Evolutionary conservation across 495 filamentous ascomycete species (phyloP).

Genomic region (Saxophila tyrrhenica): DNA sequence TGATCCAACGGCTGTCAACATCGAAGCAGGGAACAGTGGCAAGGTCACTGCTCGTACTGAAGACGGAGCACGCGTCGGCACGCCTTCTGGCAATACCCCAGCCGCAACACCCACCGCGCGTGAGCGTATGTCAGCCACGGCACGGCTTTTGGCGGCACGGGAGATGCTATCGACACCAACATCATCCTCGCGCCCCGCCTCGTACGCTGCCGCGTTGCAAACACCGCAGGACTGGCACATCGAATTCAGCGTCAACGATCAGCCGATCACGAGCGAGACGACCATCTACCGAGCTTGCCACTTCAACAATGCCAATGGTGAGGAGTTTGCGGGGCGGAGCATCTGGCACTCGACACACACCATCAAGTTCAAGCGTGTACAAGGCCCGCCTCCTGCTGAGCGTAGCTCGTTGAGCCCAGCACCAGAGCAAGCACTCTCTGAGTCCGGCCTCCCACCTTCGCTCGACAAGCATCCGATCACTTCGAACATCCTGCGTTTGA

Average conservation of each 20-base stretch:
- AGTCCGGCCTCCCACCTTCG: conserved; percentile 61
- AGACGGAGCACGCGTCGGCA: conserved; percentile 81
- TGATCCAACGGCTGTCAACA: conserved; percentile 80
- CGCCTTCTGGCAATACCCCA: conserved; percentile 57
- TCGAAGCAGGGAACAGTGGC: conserved; percentile 81
- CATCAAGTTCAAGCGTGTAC: conserved; percentile 79
- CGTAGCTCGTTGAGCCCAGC: conserved; percentile 50
- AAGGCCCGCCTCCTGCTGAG: conserved; percentile 80
- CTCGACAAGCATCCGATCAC: conserved; percentile 72
- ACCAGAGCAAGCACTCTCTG: conserved; percentile 35
- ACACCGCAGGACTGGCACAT: conserved; percentile 95
- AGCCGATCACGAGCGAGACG: conserved; percentile 76
- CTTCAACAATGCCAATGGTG: conserved; percentile 50
- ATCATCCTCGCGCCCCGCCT: conserved; percentile 45
- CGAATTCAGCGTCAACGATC: conserved; percentile 81
- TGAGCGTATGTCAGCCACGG: conserved; percentile 36
- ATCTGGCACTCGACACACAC: conserved; percentile 85
- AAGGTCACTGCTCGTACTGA: conserved; percentile 96
- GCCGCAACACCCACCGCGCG: conserved; percentile 19
- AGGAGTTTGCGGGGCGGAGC: conserved; percentile 58
- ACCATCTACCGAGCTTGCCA: conserved; percentile 96
- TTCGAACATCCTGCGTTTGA: conserved; percentile 73
- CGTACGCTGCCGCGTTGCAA: conserved; percentile 76
- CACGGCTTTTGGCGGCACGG: conserved; percentile 35
- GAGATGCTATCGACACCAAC: conserved; percentile 21